Evolutionary conservation across 345 rosid species (phyloP).

Genomic region (Psidium guajava): DNA sequence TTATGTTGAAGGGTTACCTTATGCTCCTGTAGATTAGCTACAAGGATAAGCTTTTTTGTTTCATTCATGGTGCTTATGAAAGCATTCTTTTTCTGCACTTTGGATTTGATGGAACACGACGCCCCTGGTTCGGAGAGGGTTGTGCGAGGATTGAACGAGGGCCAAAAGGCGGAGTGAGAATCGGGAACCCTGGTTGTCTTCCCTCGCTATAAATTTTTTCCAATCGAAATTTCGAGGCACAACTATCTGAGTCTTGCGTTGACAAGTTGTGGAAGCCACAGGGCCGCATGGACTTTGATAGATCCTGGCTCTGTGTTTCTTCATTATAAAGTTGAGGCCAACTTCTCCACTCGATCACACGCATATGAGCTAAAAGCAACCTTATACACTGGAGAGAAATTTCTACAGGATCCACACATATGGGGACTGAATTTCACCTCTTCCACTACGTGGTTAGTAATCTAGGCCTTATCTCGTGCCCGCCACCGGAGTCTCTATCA

Average conservation of each 20-base stretch:
- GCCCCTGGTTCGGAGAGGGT: background rate
- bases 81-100: background rate
- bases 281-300: background rate
- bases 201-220: background rate
- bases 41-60: background rate
- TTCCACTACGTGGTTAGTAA: background rate
- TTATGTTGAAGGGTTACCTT: background rate
- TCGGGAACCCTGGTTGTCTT: background rate
- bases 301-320: background rate
- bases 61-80: background rate
- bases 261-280: background rate
- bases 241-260: background rate
- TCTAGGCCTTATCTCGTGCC: background rate
- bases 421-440: background rate
- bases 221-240: background rate
- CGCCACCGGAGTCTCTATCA: conserved; percentile 18
- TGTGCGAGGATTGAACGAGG: background rate
- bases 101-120: background rate
- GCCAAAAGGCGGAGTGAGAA: background rate
- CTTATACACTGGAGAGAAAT: background rate
- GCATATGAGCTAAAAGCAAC: background rate
- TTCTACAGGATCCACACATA: background rate
- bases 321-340: background rate
- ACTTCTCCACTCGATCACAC: background rate
- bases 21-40: background rate